Evolutionary conservation across 371 early-diverging fungal species (phyloP), one percentile per base, ranked within the genome.

Genomic region (Mucor circinelloides): DNA sequence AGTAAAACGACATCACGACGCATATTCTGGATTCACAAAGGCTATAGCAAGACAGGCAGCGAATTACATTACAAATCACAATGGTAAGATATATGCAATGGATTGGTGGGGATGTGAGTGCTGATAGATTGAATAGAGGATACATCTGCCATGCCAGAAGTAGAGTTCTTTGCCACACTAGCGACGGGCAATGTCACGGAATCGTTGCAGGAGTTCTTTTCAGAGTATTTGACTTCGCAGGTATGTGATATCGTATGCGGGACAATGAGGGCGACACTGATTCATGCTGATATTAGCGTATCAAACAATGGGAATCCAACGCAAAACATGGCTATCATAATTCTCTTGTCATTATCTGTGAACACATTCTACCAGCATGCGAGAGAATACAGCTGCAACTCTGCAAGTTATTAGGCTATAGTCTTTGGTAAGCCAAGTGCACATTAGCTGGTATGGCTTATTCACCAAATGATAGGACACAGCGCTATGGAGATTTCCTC

Each of bases 281-380:
- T 36, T 56, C 12, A 23, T n/a, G n/a, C 8, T 21, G 9, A 8
- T 23, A 6, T 40, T 57, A 72, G 68, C 21, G 32, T 48, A 63
- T 73, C 21, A 73, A 69, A 63, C 25, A 62, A 63, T 66, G 69
- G 66, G 73, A 73, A 21, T 38, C 58, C 8, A 55, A 65, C 12
- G 58, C 32, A 0, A 42, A 30, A 0, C 59, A 69, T 38, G 69
- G 63, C 30, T 60, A 66, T 40, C 36, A 66, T 4, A 60, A 64
- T 17, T 63, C 66, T 0, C 21, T 66, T n/a, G 34, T 15, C 5
- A 56, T 66, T 7, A 30, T 59, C 2, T 62, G 64, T 27, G 59
- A 73, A 30, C 59, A 73, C 46, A 63, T 69, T n/a, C 6, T 66
- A 10, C 73, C 69, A 8, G 68, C 63, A 34, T 61, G 60, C 19